Evolutionary conservation across 345 rosid genomes (phyloP).

Genomic region (Rhodamnia argentea): DNA sequence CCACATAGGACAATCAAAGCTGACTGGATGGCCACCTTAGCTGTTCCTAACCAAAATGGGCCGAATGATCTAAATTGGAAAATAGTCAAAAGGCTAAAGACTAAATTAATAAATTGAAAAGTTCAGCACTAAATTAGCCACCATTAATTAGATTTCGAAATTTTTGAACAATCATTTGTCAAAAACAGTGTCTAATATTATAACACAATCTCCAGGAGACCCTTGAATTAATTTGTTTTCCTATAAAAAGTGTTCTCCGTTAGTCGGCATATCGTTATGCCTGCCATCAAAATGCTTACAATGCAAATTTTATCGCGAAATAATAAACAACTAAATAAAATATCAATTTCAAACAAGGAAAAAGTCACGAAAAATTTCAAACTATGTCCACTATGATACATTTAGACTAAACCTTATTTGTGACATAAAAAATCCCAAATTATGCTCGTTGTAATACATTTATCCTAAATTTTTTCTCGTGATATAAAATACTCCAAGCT

Average conservation of each 20-base stretch:
- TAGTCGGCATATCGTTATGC: neutral
- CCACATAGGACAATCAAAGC: accelerated
- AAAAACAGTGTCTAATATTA: neutral
- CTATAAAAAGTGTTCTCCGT: neutral
- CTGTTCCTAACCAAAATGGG: neutral
- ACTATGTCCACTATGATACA: neutral
- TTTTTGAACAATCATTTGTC: neutral
- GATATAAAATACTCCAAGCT: neutral
- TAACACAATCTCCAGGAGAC: neutral
- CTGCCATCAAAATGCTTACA: neutral
- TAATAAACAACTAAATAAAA: neutral
- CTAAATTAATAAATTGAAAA: neutral
- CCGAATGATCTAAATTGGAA: neutral
- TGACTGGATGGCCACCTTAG: neutral
- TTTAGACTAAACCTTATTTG: neutral
- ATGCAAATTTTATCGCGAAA: neutral
- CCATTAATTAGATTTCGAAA: neutral
- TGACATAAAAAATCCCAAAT: neutral
- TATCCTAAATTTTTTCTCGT: neutral
- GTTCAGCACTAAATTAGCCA: neutral
- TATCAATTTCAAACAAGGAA: neutral
- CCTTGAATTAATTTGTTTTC: neutral
- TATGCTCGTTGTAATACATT: too few relatives aligned
- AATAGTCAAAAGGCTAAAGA: neutral
- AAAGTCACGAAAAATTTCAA: neutral